Base-by-base conservation (phyloP, 495 filamentous ascomycete species). In the Penicillium roqueforti region DNA sequence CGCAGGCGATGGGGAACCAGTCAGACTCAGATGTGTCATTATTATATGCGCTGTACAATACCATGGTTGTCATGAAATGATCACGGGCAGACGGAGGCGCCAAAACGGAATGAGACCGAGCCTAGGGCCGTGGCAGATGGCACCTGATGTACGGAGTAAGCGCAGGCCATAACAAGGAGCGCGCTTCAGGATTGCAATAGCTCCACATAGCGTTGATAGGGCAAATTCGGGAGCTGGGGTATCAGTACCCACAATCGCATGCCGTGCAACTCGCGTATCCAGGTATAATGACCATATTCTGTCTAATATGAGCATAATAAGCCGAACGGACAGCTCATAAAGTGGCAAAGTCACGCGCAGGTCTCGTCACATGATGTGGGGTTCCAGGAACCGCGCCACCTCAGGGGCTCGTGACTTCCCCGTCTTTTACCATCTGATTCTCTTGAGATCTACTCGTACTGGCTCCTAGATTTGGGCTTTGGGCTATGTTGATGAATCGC, bases 311-410 rank as follows among this genome's bases (percentile, higher is more conserved):
- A 43, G 4, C 9, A n/a, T n/a, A 32, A 40, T 28, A 40, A 43
- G 41, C 45, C 40, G 28, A 29, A 10, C 3, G 6, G 47, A 39
- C 39, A 51, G 34, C 50, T 52, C 50, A 52, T 38, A 54, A 42
- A 36, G 60, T 63, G 62, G 57, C 53, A 29, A 60, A 57, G 52
- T 65, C 60, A 63, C 60, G 60, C 56, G 62, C 38, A 44, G 44
- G 38, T 23, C 44, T 10, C 6, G 50, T 63, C 60, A 66, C 63
- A 60, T 66, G 63, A 66, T 53, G 41, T 45, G 34, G 47, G 47
- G 36, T 40, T 38, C 34, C 41, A 51, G 55, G 55, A 54, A 54
- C 58, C 47, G 46, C 46, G 46, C 47, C 32, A 39, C 59, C 39
- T 56, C 60, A 57, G 48, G 53, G 54, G 49, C 56, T 47, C 49